A percentile compares a stretch with the other conserved stretches of the same genome.
These are phyloP conservation scores for Spergularia bocconei DNA, from an alignment of 148 eudicot genomes.

Conservation along the genomic window DNA sequence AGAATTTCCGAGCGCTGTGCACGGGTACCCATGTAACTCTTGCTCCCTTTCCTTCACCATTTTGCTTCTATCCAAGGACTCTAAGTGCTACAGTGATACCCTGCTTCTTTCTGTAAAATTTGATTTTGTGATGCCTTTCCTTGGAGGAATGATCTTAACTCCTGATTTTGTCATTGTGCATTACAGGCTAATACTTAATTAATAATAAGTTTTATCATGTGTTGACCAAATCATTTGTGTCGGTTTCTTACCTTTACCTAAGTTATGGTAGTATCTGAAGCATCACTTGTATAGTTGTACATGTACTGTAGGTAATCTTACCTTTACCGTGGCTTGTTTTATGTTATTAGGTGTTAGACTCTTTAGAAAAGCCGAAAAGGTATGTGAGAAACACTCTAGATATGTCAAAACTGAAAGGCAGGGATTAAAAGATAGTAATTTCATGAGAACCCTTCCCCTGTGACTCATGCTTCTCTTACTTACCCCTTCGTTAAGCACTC, in stretches of 20 bases:
- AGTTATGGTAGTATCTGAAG: slow-evolving; percentile 4
- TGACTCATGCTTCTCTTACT: no score
- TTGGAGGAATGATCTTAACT: not conserved
- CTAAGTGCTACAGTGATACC: not conserved
- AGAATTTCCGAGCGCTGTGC: slow-evolving; percentile 97
- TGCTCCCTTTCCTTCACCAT: slow-evolving; percentile 26
- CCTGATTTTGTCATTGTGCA: not conserved
- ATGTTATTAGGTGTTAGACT: not conserved
- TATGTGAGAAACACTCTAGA: not conserved
- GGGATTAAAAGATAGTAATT: no score
- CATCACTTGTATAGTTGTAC: not conserved
- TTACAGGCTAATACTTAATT: not conserved
- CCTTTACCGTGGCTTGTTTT: not conserved
- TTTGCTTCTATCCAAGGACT: slow-evolving; percentile 10
- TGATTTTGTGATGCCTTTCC: not conserved
- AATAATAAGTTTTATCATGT: no score
- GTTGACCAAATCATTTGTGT: not conserved
- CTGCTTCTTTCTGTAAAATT: not conserved
- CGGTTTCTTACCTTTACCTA: not conserved
- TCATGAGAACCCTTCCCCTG: no score
- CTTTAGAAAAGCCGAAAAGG: not conserved
- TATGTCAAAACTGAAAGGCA: not conserved
- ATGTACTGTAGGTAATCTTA: not conserved
- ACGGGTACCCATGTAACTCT: slow-evolving; percentile 89
- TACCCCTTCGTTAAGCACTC: no score